phyloP scores from a whole-genome alignment of 768 basidiomycete genomes.

The Cystobasidium onofrii region DNA sequence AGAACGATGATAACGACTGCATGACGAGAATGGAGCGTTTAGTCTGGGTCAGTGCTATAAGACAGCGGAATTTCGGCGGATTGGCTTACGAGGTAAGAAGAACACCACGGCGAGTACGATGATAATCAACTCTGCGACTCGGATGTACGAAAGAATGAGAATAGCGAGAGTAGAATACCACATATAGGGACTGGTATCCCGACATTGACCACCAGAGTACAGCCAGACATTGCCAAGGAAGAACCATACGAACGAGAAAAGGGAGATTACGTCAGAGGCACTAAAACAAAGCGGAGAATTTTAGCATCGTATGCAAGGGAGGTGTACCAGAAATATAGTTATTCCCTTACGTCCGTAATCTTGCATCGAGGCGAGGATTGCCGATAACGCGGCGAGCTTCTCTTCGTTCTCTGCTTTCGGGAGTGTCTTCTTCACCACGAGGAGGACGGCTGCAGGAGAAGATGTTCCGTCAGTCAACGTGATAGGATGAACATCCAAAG shows the following conservation, averaged over 20 bases:
- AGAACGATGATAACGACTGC: conserved; percentile 24
- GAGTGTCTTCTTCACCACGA: conserved; percentile 11
- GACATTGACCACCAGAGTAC: neutral
- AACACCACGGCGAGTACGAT: conserved; percentile 39
- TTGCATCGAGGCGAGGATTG: conserved; percentile 20
- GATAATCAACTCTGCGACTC: conserved; percentile 36
- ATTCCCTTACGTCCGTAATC: conserved; percentile 14
- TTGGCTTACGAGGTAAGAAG: conserved; percentile 37
- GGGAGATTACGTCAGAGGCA: neutral
- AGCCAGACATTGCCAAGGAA: conserved; percentile 37
- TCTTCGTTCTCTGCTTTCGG: neutral
- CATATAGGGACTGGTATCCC: conserved; percentile 22
- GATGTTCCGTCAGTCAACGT: neutral
- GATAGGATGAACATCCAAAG: neutral
- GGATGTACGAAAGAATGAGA: conserved; percentile 36
- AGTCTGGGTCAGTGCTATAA: too few species aligned
- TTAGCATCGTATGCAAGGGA: neutral
- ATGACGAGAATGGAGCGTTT: too few species aligned
- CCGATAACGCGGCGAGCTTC: conserved; percentile 24
- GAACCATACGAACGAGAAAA: conserved; percentile 33
- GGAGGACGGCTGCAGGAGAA: neutral
- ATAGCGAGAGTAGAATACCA: conserved; percentile 35
- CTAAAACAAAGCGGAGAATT: conserved; percentile 3
- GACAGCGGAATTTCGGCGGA: too few species aligned
- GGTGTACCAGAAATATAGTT: neutral